These are phyloP conservation scores for Torulaspora pretoriensis DNA, from an alignment of 1,139 yeast genomes.

Conservation along the genomic window DNA sequence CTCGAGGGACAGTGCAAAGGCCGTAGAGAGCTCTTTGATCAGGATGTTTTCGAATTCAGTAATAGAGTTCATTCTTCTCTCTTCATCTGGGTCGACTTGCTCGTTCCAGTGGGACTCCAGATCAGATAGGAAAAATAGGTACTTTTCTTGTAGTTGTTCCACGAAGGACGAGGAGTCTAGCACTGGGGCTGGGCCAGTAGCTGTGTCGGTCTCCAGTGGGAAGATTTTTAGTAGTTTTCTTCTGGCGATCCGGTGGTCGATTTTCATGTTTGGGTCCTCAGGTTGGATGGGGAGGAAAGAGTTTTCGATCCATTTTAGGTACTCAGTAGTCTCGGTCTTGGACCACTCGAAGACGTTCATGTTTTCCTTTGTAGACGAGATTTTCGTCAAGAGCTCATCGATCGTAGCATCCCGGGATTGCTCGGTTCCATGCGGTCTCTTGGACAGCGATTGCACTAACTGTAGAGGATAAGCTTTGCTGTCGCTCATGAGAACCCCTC, in stretches of 20 bases:
- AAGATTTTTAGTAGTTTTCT: conserved; percentile 30
- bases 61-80: conserved; percentile 14
- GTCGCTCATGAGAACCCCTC: conserved; percentile 22
- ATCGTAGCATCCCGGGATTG: conserved; percentile 9
- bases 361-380: conserved; percentile 11
- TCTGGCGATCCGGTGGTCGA: conserved; percentile 33
- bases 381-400: conserved; percentile 13
- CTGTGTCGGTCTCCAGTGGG: conserved; percentile 18
- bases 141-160: conserved; percentile 28
- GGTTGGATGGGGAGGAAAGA: conserved; percentile 21
- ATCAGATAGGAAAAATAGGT: conserved; percentile 13
- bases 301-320: conserved; percentile 31
- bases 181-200: background rate
- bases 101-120: conserved; percentile 10
- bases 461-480: conserved; percentile 14
- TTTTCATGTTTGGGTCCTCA: conserved; percentile 14
- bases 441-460: conserved; percentile 18
- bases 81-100: conserved; percentile 1
- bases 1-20: conserved; percentile 19
- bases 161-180: conserved; percentile 14
- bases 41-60: conserved; percentile 18
- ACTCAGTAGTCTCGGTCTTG: conserved; percentile 20
- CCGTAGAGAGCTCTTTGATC: conserved; percentile 13
- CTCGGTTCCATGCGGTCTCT: conserved; percentile 8
- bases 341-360: conserved; percentile 22